A percentile compares a stretch with the other conserved stretches of the same genome.
phyloP scores from a whole-genome alignment of 2,329 filamentous ascomycete species.

The Plenodomus tracheiphilus region DNA sequence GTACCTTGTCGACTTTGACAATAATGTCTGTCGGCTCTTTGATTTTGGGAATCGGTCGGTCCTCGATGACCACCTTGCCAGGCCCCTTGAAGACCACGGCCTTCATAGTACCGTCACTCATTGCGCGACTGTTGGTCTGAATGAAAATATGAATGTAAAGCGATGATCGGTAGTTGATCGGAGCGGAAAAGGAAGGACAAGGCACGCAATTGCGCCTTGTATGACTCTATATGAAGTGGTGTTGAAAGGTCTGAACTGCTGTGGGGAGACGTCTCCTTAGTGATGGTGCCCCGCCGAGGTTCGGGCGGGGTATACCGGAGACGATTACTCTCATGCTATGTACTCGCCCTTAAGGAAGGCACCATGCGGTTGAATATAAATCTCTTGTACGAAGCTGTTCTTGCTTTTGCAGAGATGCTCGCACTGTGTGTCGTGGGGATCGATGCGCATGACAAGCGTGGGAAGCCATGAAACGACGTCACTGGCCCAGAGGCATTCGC shows the following conservation, averaged over 20 bases:
- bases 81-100: slow-evolving; percentile 86
- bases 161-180: not conserved
- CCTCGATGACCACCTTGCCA: slow-evolving; percentile 73
- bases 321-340: slow-evolving; percentile 4
- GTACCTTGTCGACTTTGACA: slow-evolving; percentile 72
- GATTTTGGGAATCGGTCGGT: slow-evolving; percentile 76
- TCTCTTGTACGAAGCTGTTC: not conserved
- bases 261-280: slow-evolving; percentile 11
- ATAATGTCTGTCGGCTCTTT: slow-evolving; percentile 74
- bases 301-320: slow-evolving; percentile 23
- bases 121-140: not conserved
- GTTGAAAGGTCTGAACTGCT: slow-evolving; percentile 13
- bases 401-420: not conserved
- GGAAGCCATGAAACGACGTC: not conserved
- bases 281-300: slow-evolving; percentile 30
- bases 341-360: not conserved
- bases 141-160: not conserved
- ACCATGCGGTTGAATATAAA: not conserved
- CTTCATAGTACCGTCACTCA: slow-evolving; percentile 62
- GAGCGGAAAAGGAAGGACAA: not conserved
- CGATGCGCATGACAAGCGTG: not conserved
- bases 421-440: not conserved
- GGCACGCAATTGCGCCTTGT: not conserved
- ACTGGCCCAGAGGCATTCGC: not conserved
- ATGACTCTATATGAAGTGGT: slow-evolving; percentile 8